Percentiles rank a stretch among this genome's conserved stretches.
phyloP scores from a whole-genome alignment of 805 yeast genomes.

The Blastobotrys attinorum region DNA sequence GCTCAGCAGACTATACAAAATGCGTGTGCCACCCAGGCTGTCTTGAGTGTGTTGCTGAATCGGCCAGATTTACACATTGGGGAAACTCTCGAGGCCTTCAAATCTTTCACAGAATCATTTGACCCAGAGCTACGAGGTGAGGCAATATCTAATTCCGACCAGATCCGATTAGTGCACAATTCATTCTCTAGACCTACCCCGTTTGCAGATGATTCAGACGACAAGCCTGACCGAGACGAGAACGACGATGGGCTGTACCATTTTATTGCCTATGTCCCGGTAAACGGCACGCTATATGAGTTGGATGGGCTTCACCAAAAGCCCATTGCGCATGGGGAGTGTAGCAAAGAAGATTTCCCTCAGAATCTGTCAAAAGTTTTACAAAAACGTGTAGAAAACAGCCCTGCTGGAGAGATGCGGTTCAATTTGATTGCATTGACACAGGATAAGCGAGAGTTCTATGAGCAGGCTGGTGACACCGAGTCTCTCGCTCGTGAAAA shows the following conservation, averaged over 20 bases:
- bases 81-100: constrained; percentile 38
- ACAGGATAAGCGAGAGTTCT: constrained; percentile 39
- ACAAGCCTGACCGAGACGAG: constrained; percentile 19
- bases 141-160: constrained; percentile 49
- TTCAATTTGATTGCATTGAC: constrained; percentile 50
- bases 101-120: constrained; percentile 42
- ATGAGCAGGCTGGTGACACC: constrained; percentile 34
- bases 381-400: constrained; percentile 39
- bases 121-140: constrained; percentile 56
- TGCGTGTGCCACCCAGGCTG: constrained; percentile 72
- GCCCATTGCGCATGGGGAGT: constrained; percentile 47
- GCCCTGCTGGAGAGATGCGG: constrained; percentile 41
- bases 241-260: constrained; percentile 51
- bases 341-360: constrained; percentile 36
- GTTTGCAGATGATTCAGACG: constrained; percentile 37
- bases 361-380: constrained; percentile 38
- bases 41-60: constrained; percentile 48
- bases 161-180: constrained; percentile 50
- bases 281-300: constrained; percentile 44
- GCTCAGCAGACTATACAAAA: constrained; percentile 58
- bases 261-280: constrained; percentile 47
- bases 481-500: constrained; percentile 34
- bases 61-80: constrained; percentile 40
- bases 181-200: constrained; percentile 51
- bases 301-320: constrained; percentile 51